These are phyloP conservation scores for Panicum hallii DNA, from an alignment of 202 grass and related monocot genomes.

Conservation along the genomic window DNA sequence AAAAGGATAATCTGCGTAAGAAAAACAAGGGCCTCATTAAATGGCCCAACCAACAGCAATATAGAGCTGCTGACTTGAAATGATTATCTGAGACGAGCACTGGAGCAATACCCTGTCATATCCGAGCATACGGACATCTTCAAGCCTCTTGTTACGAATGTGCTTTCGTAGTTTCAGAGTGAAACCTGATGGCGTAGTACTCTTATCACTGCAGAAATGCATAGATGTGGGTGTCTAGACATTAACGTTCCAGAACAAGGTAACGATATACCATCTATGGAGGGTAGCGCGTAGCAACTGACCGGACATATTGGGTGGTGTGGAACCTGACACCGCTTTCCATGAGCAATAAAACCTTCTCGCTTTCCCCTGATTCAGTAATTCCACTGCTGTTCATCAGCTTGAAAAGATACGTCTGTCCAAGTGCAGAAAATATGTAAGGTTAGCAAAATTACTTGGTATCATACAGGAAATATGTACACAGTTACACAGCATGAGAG, in stretches of 20 bases:
- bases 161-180: constrained; percentile 96
- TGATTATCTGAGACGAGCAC: constrained; percentile 24
- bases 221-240: not conserved
- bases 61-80: constrained; percentile 28
- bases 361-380: constrained; percentile 93
- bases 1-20: constrained; percentile 90
- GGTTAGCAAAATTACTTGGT: not conserved
- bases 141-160: constrained; percentile 86
- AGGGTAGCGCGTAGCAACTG: constrained; percentile 28
- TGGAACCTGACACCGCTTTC: constrained; percentile 91
- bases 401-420: constrained; percentile 97
- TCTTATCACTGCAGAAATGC: constrained; percentile 74
- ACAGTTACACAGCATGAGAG: not conserved
- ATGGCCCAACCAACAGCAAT: constrained; percentile 11
- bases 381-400: constrained; percentile 96
- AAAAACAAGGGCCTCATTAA: constrained; percentile 33
- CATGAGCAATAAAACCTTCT: constrained; percentile 92
- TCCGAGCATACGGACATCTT: constrained; percentile 96
- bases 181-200: constrained; percentile 91
- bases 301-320: constrained; percentile 93
- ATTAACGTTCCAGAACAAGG: constrained; percentile 37
- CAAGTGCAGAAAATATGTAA: constrained; percentile 21
- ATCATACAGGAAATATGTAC: not conserved
- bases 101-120: constrained; percentile 83
- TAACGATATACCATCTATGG: not conserved